A percentile compares a stretch with the other conserved stretches of the same genome.
phyloP scores from a whole-genome alignment of 2,329 filamentous ascomycete species.

The Thielaviopsis populi region DNA sequence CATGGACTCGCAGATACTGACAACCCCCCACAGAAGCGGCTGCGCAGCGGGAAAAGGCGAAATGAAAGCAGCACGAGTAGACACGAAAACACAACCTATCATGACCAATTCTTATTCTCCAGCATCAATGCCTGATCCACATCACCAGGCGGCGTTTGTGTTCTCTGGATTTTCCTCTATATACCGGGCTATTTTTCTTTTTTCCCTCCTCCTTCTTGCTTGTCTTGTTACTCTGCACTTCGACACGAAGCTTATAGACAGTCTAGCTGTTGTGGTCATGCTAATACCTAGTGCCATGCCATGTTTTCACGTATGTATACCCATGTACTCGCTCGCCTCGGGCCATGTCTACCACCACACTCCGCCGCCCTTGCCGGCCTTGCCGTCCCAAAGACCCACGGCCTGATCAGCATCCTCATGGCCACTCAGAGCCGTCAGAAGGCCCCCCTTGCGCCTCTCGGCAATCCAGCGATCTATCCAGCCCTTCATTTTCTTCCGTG shows the following conservation, averaged over 20 bases:
- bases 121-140: constrained; percentile 1
- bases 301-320: background rate
- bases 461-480: constrained; percentile 50
- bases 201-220: constrained; percentile 1
- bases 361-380: constrained; percentile 26
- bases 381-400: constrained; percentile 27
- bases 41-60: constrained; percentile 42
- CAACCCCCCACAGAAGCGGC: constrained; percentile 34
- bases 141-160: background rate
- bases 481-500: constrained; percentile 44
- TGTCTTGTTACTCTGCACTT: background rate
- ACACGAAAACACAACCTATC: constrained; percentile 6
- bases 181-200: background rate
- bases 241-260: background rate
- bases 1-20: constrained; percentile 16
- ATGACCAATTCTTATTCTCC: constrained; percentile 1
- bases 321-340: constrained; percentile 11
- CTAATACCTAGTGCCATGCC: background rate
- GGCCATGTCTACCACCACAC: constrained; percentile 26
- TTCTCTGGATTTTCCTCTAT: constrained; percentile 6
- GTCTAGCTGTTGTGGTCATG: background rate
- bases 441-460: constrained; percentile 41
- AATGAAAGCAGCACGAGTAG: constrained; percentile 24
- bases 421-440: constrained; percentile 32
- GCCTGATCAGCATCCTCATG: constrained; percentile 22